phyloP scores from a whole-genome alignment of 805 yeast species.

The Spathaspora sp. region DNA sequence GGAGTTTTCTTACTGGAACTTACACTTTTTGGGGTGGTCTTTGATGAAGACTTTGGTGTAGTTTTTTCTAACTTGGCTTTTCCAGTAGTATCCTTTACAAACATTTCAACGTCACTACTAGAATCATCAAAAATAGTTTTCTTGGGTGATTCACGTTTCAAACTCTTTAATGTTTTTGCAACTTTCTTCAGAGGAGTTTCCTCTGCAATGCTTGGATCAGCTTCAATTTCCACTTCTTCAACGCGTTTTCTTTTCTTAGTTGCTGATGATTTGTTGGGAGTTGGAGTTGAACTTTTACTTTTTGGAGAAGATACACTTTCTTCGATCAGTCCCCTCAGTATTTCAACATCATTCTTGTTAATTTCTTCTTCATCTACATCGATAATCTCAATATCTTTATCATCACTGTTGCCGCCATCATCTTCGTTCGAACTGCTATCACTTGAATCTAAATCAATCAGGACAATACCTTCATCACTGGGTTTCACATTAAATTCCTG shows the following conservation, averaged over 20 bases:
- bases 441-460: slow-evolving; percentile 1
- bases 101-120: neutral
- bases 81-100: neutral
- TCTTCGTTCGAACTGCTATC: neutral
- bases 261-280: neutral
- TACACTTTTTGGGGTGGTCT: slow-evolving; percentile 2
- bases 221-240: slow-evolving; percentile 3
- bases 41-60: slow-evolving; percentile 1
- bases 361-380: neutral
- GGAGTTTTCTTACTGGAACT: neutral
- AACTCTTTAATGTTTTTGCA: neutral
- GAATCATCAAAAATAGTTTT: slow-evolving; percentile 1
- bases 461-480: slow-evolving; percentile 18
- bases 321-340: neutral
- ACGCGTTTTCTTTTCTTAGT: slow-evolving; percentile 8
- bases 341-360: no score
- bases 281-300: no score
- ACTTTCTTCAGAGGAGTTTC: neutral
- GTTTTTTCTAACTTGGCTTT: neutral
- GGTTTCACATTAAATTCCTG: slow-evolving; percentile 16
- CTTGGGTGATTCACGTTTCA: neutral
- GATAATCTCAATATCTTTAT: neutral
- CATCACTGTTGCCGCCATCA: neutral
- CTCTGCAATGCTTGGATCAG: slow-evolving; percentile 1
- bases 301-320: neutral